Conservation (phyloP, 176 grass and related monocot genomes). For the Hsuehochloa calcarea region DNA sequence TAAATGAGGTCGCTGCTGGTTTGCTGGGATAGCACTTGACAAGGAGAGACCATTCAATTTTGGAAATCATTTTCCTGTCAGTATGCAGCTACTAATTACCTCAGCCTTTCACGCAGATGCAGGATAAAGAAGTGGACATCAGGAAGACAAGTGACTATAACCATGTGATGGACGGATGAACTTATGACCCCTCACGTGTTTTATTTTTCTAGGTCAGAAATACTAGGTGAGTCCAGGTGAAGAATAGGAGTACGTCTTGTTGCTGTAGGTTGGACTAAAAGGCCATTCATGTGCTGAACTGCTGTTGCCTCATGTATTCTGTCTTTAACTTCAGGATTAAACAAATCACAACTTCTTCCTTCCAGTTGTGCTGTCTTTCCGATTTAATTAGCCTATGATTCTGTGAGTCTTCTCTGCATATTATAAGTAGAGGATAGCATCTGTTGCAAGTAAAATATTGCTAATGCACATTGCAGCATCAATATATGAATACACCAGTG, state of each 20-base stretch:
- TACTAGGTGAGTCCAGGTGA: conserved; percentile 10
- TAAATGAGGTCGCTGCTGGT: conserved; percentile 49
- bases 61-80: conserved; percentile 54
- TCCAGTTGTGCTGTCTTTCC: conserved; percentile 7
- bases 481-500: not conserved
- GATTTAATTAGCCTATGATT: conserved; percentile 46
- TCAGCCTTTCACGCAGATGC: conserved; percentile 21
- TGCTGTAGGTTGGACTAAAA: conserved; percentile 35
- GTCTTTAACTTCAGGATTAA: conserved; percentile 33
- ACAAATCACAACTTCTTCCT: conserved; percentile 14
- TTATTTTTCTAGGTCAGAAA: conserved; percentile 11
- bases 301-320: conserved; percentile 18
- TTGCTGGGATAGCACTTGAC: conserved; percentile 40
- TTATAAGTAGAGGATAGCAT: conserved; percentile 27
- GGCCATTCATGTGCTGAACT: conserved; percentile 25
- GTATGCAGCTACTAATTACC: conserved; percentile 43
- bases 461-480: conserved; percentile 21
- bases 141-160: conserved; percentile 15
- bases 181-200: conserved; percentile 37
- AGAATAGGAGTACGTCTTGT: conserved; percentile 6
- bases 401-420: conserved; percentile 26
- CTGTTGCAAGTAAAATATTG: conserved; percentile 29
- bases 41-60: conserved; percentile 50
- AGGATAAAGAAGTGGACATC: conserved; percentile 39
- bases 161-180: conserved; percentile 46